Conservation (phyloP, 2,329 filamentous ascomycete species). For the Lanzia echinophila region DNA sequence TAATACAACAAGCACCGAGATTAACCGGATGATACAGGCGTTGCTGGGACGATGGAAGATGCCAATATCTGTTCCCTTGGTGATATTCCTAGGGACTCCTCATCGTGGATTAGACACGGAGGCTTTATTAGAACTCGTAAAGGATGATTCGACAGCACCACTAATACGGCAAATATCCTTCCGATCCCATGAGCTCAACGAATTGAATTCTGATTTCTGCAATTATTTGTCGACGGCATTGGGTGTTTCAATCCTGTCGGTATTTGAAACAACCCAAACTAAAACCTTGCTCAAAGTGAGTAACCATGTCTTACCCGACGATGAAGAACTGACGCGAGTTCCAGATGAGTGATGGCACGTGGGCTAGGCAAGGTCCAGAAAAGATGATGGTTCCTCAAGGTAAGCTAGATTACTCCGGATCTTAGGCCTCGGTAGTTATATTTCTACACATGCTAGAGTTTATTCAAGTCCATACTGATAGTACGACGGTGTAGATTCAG, state of each 20-base stretch:
- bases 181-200: slow-evolving; percentile 14
- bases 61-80: slow-evolving; percentile 9
- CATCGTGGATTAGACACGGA: slow-evolving; percentile 21
- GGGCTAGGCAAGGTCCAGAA: slow-evolving; percentile 7
- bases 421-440: neutral
- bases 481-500: neutral
- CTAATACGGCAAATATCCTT: slow-evolving; percentile 19
- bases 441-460: too few relatives aligned
- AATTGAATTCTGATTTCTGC: slow-evolving; percentile 17
- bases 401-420: neutral
- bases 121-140: slow-evolving; percentile 19
- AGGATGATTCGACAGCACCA: slow-evolving; percentile 13
- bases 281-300: slow-evolving; percentile 14
- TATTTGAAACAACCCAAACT: slow-evolving; percentile 18
- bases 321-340: neutral
- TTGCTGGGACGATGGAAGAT: slow-evolving; percentile 9
- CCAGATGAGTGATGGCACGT: slow-evolving; percentile 6
- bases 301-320: neutral
- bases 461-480: neutral
- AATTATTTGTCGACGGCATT: slow-evolving; percentile 7
- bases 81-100: slow-evolving; percentile 25
- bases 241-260: slow-evolving; percentile 18
- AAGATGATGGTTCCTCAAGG: slow-evolving; percentile 11
- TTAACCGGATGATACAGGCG: neutral
- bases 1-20: neutral